phyloP scores from a whole-genome alignment of 345 rosid genomes.

The Eucalyptus marginata region DNA sequence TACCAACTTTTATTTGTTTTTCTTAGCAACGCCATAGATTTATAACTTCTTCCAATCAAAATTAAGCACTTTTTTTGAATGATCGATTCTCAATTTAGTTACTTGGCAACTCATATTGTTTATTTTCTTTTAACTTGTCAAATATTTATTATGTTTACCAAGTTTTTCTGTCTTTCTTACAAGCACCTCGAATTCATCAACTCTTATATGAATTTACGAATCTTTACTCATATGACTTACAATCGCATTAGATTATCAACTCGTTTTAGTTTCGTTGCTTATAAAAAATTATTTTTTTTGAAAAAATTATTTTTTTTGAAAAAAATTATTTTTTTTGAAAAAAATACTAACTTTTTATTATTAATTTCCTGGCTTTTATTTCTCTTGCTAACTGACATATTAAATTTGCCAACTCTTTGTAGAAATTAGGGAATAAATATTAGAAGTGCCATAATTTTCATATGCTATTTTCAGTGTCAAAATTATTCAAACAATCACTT shows the following conservation, averaged over 20 bases:
- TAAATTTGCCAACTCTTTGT: background rate
- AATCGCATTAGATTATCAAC: background rate
- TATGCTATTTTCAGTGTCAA: fast-evolving
- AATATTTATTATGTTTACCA: no score
- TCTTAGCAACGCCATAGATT: no score
- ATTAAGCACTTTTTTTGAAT: no score
- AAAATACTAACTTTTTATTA: background rate
- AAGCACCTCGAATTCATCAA: background rate
- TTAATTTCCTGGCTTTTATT: background rate
- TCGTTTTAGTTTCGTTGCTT: background rate
- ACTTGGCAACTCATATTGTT: no score
- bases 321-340: background rate
- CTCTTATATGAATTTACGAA: background rate
- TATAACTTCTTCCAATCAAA: no score
- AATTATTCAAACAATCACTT: no score
- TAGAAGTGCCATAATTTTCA: background rate
- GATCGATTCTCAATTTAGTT: no score
- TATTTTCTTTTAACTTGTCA: no score
- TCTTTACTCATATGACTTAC: background rate
- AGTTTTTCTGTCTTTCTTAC: no score
- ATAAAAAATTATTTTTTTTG: background rate
- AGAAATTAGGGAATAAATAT: background rate
- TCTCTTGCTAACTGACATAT: background rate
- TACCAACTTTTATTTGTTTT: no score
- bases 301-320: background rate